These are phyloP conservation scores for Nemania diffusa DNA, from an alignment of 2,329 filamentous ascomycete genomes.

Conservation along the genomic window DNA sequence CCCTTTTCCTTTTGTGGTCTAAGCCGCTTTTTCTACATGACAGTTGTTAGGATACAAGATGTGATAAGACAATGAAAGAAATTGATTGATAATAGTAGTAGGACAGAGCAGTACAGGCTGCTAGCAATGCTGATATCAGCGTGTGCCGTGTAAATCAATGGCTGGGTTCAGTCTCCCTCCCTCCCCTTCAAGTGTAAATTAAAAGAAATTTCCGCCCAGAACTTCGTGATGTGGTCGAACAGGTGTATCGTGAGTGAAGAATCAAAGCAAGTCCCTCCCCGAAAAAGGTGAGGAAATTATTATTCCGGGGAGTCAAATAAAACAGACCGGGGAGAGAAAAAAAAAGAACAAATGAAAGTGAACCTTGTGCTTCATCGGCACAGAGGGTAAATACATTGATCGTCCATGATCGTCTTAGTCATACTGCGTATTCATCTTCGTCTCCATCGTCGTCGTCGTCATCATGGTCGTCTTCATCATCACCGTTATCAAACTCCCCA, in stretches of 20 bases:
- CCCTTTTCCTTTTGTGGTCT: slow-evolving; percentile 26
- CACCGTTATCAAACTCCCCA: slow-evolving; percentile 7
- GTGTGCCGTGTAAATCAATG: slow-evolving; percentile 6
- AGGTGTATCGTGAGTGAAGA: slow-evolving; percentile 32
- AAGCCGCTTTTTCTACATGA: slow-evolving; percentile 36
- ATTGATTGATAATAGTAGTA: slow-evolving; percentile 20
- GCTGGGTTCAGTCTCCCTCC: slow-evolving; percentile 1
- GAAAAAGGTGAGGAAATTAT: background rate
- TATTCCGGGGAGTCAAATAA: background rate
- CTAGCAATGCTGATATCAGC: slow-evolving; percentile 19
- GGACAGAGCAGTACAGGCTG: slow-evolving; percentile 4
- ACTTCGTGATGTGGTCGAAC: slow-evolving; percentile 27
- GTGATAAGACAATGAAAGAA: slow-evolving; percentile 25
- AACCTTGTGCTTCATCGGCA: slow-evolving; percentile 18
- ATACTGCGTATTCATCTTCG: slow-evolving; percentile 20
- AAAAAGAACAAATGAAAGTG: slow-evolving; percentile 30
- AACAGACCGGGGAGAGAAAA: background rate
- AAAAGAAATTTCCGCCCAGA: slow-evolving; percentile 8
- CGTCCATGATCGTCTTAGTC: slow-evolving; percentile 18
- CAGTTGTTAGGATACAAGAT: slow-evolving; percentile 28
- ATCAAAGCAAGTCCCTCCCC: slow-evolving; percentile 10
- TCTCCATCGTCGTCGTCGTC: slow-evolving; percentile 17
- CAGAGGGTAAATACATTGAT: slow-evolving; percentile 25
- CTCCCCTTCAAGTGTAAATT: background rate
- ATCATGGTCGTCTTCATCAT: slow-evolving; percentile 20